Percentiles rank a stretch among this genome's conserved stretches.
Evolutionary conservation across 2,329 filamentous ascomycete species (phyloP).

Genomic region (Calonectria ilicicola): DNA sequence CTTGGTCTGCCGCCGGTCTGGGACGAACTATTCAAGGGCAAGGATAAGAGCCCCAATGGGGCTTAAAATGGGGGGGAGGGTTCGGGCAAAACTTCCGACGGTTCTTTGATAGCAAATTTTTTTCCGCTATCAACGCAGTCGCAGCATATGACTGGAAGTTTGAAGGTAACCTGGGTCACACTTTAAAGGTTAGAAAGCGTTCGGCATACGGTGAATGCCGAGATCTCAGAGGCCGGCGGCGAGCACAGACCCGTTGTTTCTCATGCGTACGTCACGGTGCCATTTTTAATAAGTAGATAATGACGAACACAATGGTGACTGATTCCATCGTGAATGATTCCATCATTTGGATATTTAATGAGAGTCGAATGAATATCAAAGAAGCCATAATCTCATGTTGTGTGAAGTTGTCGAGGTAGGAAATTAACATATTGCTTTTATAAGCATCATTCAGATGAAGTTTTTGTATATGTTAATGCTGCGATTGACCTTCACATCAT

Average conservation of each 20-base stretch:
- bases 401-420: too few species aligned
- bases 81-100: not conserved
- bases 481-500: too few species aligned
- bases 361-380: not conserved
- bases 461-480: too few species aligned
- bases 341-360: not conserved
- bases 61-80: not conserved
- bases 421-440: too few species aligned
- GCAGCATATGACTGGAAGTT: not conserved
- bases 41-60: not conserved
- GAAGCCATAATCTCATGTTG: too few species aligned
- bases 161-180: not conserved
- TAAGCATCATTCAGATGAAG: too few species aligned
- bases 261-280: not conserved
- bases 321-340: not conserved
- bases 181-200: too few species aligned
- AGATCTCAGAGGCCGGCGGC: not conserved
- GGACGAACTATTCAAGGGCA: not conserved
- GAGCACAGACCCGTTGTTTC: constrained; percentile 12
- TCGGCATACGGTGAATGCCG: too few species aligned
- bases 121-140: not conserved
- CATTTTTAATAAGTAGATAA: not conserved
- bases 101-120: not conserved
- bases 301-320: not conserved
- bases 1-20: constrained; percentile 12